A percentile compares a stretch with the other conserved stretches of the same genome.
Conservation (phyloP, 352 stramenopile species). For the Globisporangium nunn region DNA sequence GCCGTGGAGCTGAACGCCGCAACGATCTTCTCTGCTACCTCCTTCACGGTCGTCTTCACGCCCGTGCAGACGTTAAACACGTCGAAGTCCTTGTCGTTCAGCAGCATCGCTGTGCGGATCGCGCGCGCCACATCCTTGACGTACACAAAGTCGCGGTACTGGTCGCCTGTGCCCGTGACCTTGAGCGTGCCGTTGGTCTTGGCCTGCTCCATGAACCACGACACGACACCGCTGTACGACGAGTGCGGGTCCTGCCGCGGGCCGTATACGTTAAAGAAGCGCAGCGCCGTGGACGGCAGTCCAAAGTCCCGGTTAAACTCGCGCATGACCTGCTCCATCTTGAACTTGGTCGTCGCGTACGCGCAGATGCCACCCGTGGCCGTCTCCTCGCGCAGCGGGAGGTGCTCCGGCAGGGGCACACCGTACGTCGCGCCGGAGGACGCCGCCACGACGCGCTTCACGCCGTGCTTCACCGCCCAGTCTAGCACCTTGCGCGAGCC, state of each 20-base stretch:
- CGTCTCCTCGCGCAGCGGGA: constrained; percentile 64
- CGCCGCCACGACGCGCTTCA: constrained; percentile 74
- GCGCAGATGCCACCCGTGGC: constrained; percentile 74
- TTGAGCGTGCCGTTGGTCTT: constrained; percentile 79
- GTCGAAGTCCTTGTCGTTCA: constrained; percentile 60
- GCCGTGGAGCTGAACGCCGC: constrained; percentile 63
- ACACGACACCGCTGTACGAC: constrained; percentile 78
- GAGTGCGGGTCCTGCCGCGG: constrained; percentile 77
- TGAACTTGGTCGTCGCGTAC: constrained; percentile 80
- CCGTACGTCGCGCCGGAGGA: constrained; percentile 79
- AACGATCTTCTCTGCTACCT: constrained; percentile 54
- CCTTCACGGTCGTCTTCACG: constrained; percentile 61
- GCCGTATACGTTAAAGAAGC: constrained; percentile 85
- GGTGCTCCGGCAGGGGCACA: constrained; percentile 46
- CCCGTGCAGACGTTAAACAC: constrained; percentile 85
- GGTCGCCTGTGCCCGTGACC: constrained; percentile 65
- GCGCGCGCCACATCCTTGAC: constrained; percentile 80
- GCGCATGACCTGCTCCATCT: constrained; percentile 79
- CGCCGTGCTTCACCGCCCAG: constrained; percentile 61
- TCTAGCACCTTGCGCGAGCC: constrained; percentile 78
- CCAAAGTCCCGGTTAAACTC: constrained; percentile 62
- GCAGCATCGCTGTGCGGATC: constrained; percentile 72
- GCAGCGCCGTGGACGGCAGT: constrained; percentile 67
- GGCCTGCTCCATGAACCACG: constrained; percentile 85
- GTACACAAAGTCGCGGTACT: constrained; percentile 84